Evolutionary conservation across 352 stramenopile genomes (phyloP).

Genomic region (Halophytophthora batemanensis): DNA sequence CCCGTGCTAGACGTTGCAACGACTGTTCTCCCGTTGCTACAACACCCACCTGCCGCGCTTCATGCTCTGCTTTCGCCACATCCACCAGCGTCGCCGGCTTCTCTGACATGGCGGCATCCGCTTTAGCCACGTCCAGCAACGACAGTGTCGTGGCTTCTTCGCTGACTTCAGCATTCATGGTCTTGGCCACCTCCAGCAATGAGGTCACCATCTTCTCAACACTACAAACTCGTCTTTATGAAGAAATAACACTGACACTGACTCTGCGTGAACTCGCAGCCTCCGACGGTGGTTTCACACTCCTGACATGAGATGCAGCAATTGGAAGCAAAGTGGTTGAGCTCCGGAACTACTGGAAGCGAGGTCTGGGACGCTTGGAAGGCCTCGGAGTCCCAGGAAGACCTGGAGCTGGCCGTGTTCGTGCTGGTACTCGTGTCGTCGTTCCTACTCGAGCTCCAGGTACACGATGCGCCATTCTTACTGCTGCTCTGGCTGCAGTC

Average conservation of each 20-base stretch:
- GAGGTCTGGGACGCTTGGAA: conserved; percentile 37
- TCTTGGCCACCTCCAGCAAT: conserved; percentile 51
- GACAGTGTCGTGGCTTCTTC: conserved; percentile 13
- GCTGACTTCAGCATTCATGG: conserved; percentile 27
- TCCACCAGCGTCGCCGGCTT: conserved; percentile 41
- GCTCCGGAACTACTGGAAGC: not conserved
- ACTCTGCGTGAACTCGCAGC: conserved; percentile 2
- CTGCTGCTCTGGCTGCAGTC: conserved; percentile 19
- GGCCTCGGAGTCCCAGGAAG: conserved; percentile 10
- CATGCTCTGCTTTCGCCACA: conserved; percentile 32
- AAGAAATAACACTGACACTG: not conserved
- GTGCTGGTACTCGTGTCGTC: not conserved
- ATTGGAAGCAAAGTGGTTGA: too few relatives aligned
- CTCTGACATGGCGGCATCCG: conserved; percentile 12
- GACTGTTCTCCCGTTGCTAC: conserved; percentile 11
- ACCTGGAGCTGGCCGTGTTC: not conserved
- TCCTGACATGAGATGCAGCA: too few relatives aligned
- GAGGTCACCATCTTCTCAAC: conserved; percentile 22
- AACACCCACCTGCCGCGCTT: conserved; percentile 1
- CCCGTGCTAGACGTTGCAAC: conserved; percentile 38
- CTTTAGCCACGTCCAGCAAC: conserved; percentile 35
- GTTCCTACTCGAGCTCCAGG: not conserved
- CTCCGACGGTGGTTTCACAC: too few relatives aligned
- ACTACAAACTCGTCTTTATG: not conserved
- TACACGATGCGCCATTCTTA: conserved; percentile 2